Evolutionary conservation across 352 stramenopile species (phyloP), one percentile per base, ranked within the genome.

Genomic region (Phytophthora europaea): DNA sequence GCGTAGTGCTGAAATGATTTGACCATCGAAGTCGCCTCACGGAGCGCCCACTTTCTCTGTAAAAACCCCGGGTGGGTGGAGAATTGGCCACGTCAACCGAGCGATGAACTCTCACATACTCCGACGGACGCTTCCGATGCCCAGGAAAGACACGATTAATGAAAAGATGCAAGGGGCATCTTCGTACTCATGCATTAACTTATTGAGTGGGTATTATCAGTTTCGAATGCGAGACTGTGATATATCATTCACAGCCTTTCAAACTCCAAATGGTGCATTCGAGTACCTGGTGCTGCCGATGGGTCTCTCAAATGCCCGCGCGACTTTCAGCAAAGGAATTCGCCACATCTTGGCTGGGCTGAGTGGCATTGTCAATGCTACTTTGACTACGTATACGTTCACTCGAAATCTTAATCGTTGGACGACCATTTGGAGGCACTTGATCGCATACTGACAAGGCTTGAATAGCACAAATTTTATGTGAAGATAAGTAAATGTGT

Each of bases 401-500:
- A 73, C 53, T n/a, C 61, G 7, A 18, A 51, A n/a, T 26, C 15
- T 38, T n/a, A 1, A 58, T 12, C 36, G 0, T n/a, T 72, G 13
- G 64, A 70, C 0, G 22, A 16, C 3, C 64, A 75, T 54, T n/a
- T 65, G 1, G 40, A n/a, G 1, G 52, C 64, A 1, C 9, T 82
- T 3, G 52, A 67, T 38, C 22, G 45, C 6, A 65, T 79, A 12
- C 18, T 82, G 15, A 16, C 2, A 26, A 56, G 56, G 13, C 36
- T 66, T 2, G 45, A 62, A 26, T 38, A 73, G 0, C 60, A 57
- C 20, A 4, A 78, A 15, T 54, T 75, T 10, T 79, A 69, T 51
- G 48, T 73, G 10, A 79, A 82, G 43, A 20, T 76, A 12, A 58
- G 36, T 3, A 79, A 79, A 33, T 79, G 63, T 51, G 36, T 74